Conservation (phyloP, 306 rosid species). For the Lablab purpureus region DNA sequence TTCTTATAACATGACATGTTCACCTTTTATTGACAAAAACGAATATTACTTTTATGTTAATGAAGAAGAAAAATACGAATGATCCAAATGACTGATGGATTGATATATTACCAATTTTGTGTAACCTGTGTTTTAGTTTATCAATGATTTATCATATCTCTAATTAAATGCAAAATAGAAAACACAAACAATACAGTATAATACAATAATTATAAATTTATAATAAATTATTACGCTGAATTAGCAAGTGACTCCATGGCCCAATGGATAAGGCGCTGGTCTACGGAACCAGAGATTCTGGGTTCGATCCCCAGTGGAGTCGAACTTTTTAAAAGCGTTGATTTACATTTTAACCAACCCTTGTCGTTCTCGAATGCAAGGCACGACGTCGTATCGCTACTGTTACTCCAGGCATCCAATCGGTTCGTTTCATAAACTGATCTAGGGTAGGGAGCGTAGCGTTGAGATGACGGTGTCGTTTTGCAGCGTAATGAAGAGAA, state of each 20-base stretch:
- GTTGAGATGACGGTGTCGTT: neutral
- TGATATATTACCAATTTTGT: neutral
- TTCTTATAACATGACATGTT: neutral
- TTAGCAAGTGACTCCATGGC: slow-evolving; percentile 43
- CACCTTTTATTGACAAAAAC: neutral
- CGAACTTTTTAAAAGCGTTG: neutral
- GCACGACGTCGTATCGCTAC: neutral
- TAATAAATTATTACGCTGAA: too few relatives aligned
- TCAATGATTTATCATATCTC: neutral
- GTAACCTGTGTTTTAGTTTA: neutral
- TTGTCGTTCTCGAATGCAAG: too few relatives aligned
- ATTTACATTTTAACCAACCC: neutral
- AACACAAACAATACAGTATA: too few relatives aligned
- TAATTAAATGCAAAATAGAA: neutral
- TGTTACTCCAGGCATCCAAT: neutral
- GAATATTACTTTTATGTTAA: neutral
- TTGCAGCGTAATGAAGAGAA: neutral
- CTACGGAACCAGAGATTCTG: slow-evolving; percentile 97
- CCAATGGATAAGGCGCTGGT: slow-evolving; percentile 99
- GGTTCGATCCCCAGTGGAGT: slow-evolving; percentile 89
- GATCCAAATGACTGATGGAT: too few relatives aligned
- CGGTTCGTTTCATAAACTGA: neutral
- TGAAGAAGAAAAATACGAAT: neutral
- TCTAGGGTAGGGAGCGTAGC: neutral
- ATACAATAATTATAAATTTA: too few relatives aligned